These are phyloP conservation scores for Picea glauca DNA, from an alignment of 75 land plant species.

Conservation along the genomic window DNA sequence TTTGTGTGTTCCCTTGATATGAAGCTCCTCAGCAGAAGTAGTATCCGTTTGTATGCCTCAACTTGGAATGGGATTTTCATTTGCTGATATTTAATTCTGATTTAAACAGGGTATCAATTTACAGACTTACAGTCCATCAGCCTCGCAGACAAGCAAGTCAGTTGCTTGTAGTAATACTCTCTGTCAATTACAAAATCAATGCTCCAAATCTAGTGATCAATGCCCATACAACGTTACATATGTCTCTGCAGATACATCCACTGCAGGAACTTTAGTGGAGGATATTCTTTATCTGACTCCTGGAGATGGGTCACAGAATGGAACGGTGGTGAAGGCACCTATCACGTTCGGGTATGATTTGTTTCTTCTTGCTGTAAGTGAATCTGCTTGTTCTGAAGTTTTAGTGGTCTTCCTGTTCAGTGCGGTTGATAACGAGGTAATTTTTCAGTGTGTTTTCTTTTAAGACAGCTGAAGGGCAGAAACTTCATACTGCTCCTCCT, in stretches of 20 bases:
- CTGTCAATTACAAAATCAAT: conserved; percentile 21
- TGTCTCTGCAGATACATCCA: conserved; percentile 48
- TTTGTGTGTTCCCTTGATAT: too few species aligned
- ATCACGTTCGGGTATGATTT: conserved; percentile 55
- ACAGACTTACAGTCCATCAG: conserved; percentile 32
- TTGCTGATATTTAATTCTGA: not conserved
- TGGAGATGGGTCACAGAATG: conserved; percentile 24
- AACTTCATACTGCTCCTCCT: not conserved
- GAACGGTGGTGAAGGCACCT: conserved; percentile 27
- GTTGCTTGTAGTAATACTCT: conserved; percentile 37
- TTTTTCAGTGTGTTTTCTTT: not conserved
- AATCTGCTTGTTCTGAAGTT: not conserved
- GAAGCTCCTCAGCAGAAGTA: too few species aligned
- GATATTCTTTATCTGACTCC: conserved; percentile 66
- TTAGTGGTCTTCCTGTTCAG: too few species aligned
- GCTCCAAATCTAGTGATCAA: conserved; percentile 15
- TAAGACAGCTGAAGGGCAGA: not conserved
- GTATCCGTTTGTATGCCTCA: too few species aligned
- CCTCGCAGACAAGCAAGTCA: conserved; percentile 37
- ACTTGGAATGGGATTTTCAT: too few species aligned
- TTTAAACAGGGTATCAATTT: not conserved
- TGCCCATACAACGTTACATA: conserved; percentile 63
- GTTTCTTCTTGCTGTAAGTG: conserved; percentile 1
- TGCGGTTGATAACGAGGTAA: not conserved
- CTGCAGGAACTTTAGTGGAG: conserved; percentile 68